Evolutionary conservation across 2,329 filamentous ascomycete genomes (phyloP).

Genomic region (Acrocalymma vagum): DNA sequence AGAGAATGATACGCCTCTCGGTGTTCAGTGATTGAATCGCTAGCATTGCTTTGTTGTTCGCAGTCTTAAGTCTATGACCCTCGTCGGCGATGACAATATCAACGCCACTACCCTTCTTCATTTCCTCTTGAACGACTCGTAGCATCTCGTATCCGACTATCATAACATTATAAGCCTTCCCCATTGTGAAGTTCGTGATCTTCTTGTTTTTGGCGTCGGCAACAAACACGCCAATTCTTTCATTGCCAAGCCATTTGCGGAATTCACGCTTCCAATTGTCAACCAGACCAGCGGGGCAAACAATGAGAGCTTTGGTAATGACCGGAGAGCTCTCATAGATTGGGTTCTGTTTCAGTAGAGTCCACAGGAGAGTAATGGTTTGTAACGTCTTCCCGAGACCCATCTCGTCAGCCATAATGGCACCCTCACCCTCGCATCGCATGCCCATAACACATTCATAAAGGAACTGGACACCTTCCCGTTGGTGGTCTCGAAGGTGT

Average conservation of each 20-base stretch:
- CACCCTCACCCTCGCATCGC: slow-evolving; percentile 71
- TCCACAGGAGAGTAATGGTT: slow-evolving; percentile 76
- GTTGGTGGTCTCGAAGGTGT: slow-evolving; percentile 72
- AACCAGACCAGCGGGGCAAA: slow-evolving; percentile 76
- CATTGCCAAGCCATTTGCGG: slow-evolving; percentile 76
- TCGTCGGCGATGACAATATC: slow-evolving; percentile 78
- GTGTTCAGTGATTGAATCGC: slow-evolving; percentile 72
- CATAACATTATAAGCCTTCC: slow-evolving; percentile 74
- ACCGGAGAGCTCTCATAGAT: slow-evolving; percentile 67
- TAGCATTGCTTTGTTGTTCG: slow-evolving; percentile 72
- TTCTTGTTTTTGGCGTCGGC: slow-evolving; percentile 65
- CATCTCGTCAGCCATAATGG: slow-evolving; percentile 79
- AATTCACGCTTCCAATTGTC: slow-evolving; percentile 79
- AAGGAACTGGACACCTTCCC: slow-evolving; percentile 73
- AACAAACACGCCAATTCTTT: slow-evolving; percentile 74
- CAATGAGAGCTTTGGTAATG: slow-evolving; percentile 75
- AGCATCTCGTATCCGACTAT: slow-evolving; percentile 79
- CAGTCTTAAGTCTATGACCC: slow-evolving; percentile 72
- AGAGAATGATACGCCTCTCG: slow-evolving; percentile 68
- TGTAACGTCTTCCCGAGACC: slow-evolving; percentile 78
- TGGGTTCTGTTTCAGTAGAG: slow-evolving; percentile 75
- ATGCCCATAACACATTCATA: slow-evolving; percentile 82
- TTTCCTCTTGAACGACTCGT: slow-evolving; percentile 69
- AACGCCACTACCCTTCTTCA: slow-evolving; percentile 69
- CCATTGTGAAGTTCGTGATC: slow-evolving; percentile 73